Conservation (phyloP, 257 asterid species). For the Thymus quinquecostatus region DNA sequence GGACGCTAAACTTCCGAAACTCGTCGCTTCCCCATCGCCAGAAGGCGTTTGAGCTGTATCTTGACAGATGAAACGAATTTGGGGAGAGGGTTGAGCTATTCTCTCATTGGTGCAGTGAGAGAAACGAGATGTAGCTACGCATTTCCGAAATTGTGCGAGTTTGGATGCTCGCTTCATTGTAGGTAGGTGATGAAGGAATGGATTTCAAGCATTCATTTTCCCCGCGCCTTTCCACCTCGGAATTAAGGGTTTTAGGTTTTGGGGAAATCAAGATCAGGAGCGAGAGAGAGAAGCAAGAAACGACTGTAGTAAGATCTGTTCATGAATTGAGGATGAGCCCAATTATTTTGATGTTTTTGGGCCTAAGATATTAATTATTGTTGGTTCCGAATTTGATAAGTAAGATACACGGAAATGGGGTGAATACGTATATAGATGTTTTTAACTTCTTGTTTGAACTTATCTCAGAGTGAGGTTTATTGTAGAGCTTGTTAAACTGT, state of each 20-base stretch:
- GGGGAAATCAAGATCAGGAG: conserved; percentile 20
- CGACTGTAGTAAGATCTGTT: too few species aligned
- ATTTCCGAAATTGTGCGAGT: conserved; percentile 33
- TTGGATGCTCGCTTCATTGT: conserved; percentile 47
- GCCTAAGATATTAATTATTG: too few species aligned
- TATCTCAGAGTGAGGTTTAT: too few species aligned
- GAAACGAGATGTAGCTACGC: conserved; percentile 23
- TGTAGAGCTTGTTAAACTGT: too few species aligned
- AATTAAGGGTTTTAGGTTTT: conserved; percentile 30
- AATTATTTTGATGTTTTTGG: too few species aligned
- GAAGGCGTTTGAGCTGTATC: conserved; percentile 33
- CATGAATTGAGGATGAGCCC: too few species aligned
- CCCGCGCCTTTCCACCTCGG: not conserved
- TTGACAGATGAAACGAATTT: conserved; percentile 36
- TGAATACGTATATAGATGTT: too few species aligned
- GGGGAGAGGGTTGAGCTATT: conserved; percentile 29
- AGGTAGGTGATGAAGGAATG: conserved; percentile 3
- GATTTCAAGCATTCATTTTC: conserved; percentile 24
- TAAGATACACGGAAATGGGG: too few species aligned
- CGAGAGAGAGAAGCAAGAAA: not conserved
- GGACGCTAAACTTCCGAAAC: conserved; percentile 23
- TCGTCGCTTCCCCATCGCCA: conserved; percentile 14
- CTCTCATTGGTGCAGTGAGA: conserved; percentile 21
- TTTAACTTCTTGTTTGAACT: too few species aligned
- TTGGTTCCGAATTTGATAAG: too few species aligned